Evolutionary conservation across 352 stramenopile genomes (phyloP), one percentile per base, ranked within the genome.

Genomic region (Globisporangium heterothallicum): DNA sequence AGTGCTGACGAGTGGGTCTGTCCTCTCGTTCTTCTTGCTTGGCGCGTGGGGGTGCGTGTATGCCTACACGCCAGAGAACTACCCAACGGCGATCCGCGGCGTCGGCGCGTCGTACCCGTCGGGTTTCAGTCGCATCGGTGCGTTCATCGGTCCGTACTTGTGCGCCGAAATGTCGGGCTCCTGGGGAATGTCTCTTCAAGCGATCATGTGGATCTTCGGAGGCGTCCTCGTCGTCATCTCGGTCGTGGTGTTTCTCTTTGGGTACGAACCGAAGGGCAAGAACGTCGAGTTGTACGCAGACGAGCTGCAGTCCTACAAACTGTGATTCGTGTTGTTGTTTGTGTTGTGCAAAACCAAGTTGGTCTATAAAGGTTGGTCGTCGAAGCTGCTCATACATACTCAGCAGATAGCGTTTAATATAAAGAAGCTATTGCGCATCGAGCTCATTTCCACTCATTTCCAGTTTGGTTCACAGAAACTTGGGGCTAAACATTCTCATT

Each of bases 61-160:
- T 57, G 74, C 78, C n/a, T 86, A 85, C 63, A 88, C 78, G 0
- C 74, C 72, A 0, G 74, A 86, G 55, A 86, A 88, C 60, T 88
- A 86, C 62, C 72, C 71, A 53, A 85, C 74, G 24, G 64, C 63
- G 5, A 85, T 86, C 30, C 78, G 74, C 9, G 78, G 70, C 44
- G 84, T 85, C 53, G 74, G 74, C 18, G 66, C 70, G 16, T 68
- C 74, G 2, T 88, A 88, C 43, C 70, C 77, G 4, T 71, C 61
- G 18, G 77, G 68, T 6, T 78, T 88, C 38, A 85, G 70, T 42
- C 70, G 74, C 49, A 78, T 86, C 41, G 78, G 70, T 7, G 75
- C 78, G 6, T 83, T 86, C 53, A 72, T 58, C 27, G 74, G 78
- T 0, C 73, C 70, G 22, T 88, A 86, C 60, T 53, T 88, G 14